phyloP scores from a whole-genome alignment of 352 stramenopile genomes.

The Phytophthora pistaciae region DNA sequence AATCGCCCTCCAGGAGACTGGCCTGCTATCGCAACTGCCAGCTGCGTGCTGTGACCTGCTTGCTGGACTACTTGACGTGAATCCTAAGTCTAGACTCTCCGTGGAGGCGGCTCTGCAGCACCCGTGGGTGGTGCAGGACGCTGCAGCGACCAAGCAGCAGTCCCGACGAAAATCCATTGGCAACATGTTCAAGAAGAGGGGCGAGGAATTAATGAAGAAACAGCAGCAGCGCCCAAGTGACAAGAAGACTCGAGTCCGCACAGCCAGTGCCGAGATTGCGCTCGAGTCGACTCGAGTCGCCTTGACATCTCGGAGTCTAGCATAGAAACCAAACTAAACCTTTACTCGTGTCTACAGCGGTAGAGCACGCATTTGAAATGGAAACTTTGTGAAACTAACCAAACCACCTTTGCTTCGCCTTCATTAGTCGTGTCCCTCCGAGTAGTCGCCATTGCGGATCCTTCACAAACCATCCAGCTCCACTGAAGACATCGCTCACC shows the following conservation, averaged over 20 bases:
- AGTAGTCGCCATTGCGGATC: slow-evolving; percentile 27
- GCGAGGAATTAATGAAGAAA: slow-evolving; percentile 41
- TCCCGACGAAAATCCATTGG: slow-evolving; percentile 37
- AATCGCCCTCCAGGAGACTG: slow-evolving; percentile 37
- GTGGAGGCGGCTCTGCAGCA: slow-evolving; percentile 61
- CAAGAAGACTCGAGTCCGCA: slow-evolving; percentile 37
- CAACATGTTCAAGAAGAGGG: slow-evolving; percentile 37
- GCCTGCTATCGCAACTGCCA: slow-evolving; percentile 37
- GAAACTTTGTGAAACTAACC: slow-evolving; percentile 26
- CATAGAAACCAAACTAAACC: slow-evolving; percentile 11
- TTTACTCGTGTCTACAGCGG: slow-evolving; percentile 5
- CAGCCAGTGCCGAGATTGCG: slow-evolving; percentile 59
- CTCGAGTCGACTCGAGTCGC: slow-evolving; percentile 67
- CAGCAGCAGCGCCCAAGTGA: slow-evolving; percentile 20
- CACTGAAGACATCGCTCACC: background rate
- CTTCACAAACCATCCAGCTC: background rate
- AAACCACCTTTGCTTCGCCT: slow-evolving; percentile 7
- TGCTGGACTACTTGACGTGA: slow-evolving; percentile 55
- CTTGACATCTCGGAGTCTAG: slow-evolving; percentile 41
- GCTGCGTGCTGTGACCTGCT: slow-evolving; percentile 52
- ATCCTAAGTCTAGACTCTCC: slow-evolving; percentile 56
- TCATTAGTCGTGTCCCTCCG: slow-evolving; percentile 10
- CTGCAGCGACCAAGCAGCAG: slow-evolving; percentile 8
- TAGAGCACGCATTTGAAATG: slow-evolving; percentile 14
- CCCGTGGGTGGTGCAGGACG: slow-evolving; percentile 48